Evolutionary conservation across 1,284 basidiomycete genomes (phyloP).

Genomic region (Cutaneotrichosporon daszewskae): DNA sequence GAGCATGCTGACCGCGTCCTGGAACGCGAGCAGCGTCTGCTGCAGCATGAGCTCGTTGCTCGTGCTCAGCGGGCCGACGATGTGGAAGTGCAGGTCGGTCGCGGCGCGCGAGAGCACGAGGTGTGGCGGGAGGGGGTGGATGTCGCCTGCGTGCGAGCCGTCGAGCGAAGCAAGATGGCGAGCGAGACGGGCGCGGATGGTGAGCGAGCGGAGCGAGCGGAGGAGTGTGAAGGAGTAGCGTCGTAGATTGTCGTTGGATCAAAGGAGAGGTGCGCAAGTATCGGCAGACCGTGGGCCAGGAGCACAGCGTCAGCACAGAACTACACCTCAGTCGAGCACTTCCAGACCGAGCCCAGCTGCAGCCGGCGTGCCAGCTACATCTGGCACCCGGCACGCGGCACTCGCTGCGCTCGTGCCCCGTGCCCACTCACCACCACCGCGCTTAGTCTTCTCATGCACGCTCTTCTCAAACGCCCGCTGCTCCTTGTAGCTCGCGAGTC

Average conservation of each 20-base stretch:
- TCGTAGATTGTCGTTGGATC: neutral
- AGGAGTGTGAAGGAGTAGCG: neutral
- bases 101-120: constrained; percentile 91
- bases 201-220: neutral
- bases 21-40: constrained; percentile 72
- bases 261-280: neutral
- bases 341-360: too few species aligned
- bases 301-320: neutral
- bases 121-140: constrained; percentile 81
- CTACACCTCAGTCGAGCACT: neutral
- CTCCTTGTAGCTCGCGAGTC: constrained; percentile 68
- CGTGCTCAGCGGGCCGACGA: constrained; percentile 70
- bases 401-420: neutral
- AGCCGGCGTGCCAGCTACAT: too few species aligned
- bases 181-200: neutral
- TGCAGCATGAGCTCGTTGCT: constrained; percentile 98
- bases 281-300: neutral
- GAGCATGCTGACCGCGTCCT: constrained; percentile 78
- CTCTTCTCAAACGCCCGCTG: constrained; percentile 94
- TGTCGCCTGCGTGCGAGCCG: constrained; percentile 62
- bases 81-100: constrained; percentile 91
- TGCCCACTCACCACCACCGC: constrained; percentile 67
- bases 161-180: neutral
- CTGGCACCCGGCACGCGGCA: neutral
- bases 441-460: constrained; percentile 90